Evolutionary conservation across 768 basidiomycete genomes (phyloP), one percentile per base, ranked within the genome.

Genomic region (Dacryopinax spathularia): DNA sequence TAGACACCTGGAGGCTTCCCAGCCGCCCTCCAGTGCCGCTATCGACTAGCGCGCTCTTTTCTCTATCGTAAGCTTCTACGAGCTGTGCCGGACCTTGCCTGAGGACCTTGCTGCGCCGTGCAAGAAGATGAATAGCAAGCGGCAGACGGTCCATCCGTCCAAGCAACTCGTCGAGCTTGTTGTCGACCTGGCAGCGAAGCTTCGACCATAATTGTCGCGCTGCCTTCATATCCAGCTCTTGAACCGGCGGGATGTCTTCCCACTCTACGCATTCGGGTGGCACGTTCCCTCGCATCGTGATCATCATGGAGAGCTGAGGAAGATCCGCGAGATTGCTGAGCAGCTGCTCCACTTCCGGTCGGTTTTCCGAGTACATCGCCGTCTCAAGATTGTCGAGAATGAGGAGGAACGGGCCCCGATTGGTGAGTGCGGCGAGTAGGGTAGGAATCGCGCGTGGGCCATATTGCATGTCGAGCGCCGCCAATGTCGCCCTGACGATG

Each of bases 351-450:
- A 76, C 69, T 20, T 68, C 64, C 10, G 62, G 65, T 61, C 67
- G 64, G 4, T 64, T 65, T 6, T 62, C 64, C 41, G 68, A 67
- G 64, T 75, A 69, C 76, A 76, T 77, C 2, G 74, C 71, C 4
- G 76, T 75, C 68, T 78, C 77, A 60, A 78, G 76, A 61, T 78
- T 76, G 62, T 78, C 76, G 9, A 78, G 67, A 22, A 77, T 63
- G 25, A 78, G 33, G 29, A 78, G 44, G 7, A 73, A 66, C 16
- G 25, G 31, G 29, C 22, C 29, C 31, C 65, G 66, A 13, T 69
- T 65, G 63, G 60, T 41, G 22, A 65, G 43, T n/a, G n/a, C 70
- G 60, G 29, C 71, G 44, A 48, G 72, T 69, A 60, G 70, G 64
- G 9, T 35, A 59, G 16, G 70, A 65, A 5, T 48, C 56, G 62